Evolutionary conservation across 495 filamentous ascomycete genomes (phyloP), one percentile per base, ranked within the genome.

Genomic region (Recurvomyces mirabilis): DNA sequence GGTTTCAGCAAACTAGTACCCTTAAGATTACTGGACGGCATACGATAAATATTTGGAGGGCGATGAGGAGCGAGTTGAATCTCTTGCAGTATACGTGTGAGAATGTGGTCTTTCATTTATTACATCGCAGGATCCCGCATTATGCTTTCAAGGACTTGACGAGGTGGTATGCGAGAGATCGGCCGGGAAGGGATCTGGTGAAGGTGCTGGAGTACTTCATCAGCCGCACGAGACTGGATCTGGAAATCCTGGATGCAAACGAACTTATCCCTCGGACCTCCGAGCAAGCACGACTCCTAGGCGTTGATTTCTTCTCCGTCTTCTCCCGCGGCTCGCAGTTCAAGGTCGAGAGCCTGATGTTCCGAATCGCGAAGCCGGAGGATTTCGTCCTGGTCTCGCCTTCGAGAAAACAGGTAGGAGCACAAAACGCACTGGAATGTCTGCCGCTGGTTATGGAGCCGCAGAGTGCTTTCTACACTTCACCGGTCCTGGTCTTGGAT

Each of bases 321-420:
- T 88, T 94, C 58, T 84, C 82, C 13, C 74, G 91, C 25, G 93
- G 91, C 20, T 94, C 87, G 6, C 91, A 98, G 58, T 94, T 93
- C 70, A 96, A 96, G 57, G 91, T 98, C 32, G 91, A 98, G 65
- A 94, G 87, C 1, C 75, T 95, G 51, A 96, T 98, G 91, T 95
- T 96, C 54, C 78, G 91, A 38, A 95, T 98, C 51, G 93, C 89
- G 34, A 98, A 98, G 60, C 86, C 91, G 0, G 91, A 98, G 61
- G 93, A 91, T 52, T 93, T 93, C 58, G 58, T 98, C 15, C 69
- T 98, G 4, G 73, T 93, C 19, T 95, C 87, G 5, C 91, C 91
- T 1, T 89, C 81, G 55, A 72, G 75, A 43, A 91, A 86, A 62
- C 93, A 98, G 54, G 87, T 98, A 19, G 89, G 87, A 4, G 74